Conservation (phyloP, 2,329 filamentous ascomycete species). For the Aspergillus floridensis region DNA sequence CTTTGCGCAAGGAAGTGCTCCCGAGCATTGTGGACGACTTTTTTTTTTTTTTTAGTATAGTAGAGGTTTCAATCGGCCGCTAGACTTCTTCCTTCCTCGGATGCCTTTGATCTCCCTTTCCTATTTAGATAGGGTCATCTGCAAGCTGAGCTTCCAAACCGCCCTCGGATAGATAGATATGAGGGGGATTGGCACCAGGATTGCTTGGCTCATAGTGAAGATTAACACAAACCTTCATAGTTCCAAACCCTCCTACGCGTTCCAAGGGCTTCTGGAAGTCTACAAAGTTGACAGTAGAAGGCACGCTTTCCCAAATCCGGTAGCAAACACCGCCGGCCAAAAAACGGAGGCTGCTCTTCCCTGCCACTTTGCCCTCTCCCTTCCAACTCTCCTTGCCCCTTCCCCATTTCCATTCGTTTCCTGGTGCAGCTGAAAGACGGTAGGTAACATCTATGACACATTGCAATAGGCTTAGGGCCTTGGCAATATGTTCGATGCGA, state of each 20-base stretch:
- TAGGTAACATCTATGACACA: not conserved
- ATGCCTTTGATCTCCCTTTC: not conserved
- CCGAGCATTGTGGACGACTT: not conserved
- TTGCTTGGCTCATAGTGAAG: not conserved
- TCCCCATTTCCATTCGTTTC: not conserved
- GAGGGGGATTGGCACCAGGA: slow-evolving; percentile 2
- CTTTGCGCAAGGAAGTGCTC: not conserved
- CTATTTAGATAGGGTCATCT: not conserved
- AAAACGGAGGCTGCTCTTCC: not conserved
- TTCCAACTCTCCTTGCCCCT: too few relatives aligned
- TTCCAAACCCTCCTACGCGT: not conserved
- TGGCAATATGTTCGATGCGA: not conserved
- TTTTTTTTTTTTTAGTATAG: not conserved
- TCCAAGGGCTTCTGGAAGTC: slow-evolving; percentile 18
- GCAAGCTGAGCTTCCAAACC: not conserved
- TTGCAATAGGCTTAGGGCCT: not conserved
- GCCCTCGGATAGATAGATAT: not conserved
- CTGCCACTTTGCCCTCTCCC: not conserved
- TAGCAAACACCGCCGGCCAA: not conserved
- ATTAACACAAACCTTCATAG: not conserved
- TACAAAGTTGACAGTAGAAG: slow-evolving; percentile 6
- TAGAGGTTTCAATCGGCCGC: not conserved
- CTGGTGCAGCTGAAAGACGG: not conserved
- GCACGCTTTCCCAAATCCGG: slow-evolving; percentile 14
- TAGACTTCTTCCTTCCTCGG: not conserved